Evolutionary conservation across 2,329 filamentous ascomycete species (phyloP), one percentile per base, ranked within the genome.

Genomic region (Arthrocladium fulminans): DNA sequence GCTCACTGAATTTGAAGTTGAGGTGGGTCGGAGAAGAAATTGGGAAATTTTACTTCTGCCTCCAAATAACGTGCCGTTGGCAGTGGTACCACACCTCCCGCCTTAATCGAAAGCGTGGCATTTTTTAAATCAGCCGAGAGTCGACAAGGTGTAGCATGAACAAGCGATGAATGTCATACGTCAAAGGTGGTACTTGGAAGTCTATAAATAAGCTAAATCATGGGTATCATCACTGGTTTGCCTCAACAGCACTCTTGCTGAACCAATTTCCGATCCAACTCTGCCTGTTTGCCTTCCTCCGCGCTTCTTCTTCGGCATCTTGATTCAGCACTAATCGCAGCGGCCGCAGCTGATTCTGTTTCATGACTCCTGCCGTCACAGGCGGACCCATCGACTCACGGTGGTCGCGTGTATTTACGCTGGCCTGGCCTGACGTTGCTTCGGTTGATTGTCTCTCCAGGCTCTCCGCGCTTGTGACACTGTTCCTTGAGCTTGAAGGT

Each of bases 321-420:
- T 83, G 83, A 68, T 94, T 87, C 67, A 92, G 86, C 40, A 97
- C 88, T 24, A 98, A 74, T 13, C 90, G 77, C 55, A 98, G 71
- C 5, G 90, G 90, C 29, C 89, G 78, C 50, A 94, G 81, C 67
- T 92, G 92, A 60, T 82, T 83, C 57, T 77, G 76, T 19, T 74
- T 77, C 61, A 73, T 72, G 8, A 76, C 72, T 79, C 81, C 42
- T 44, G 55, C 19, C n/a, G 40, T 32, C 10, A 47, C 24, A 27
- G 32, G 32, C 3, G 44, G 44, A 8, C n/a, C 32, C 19, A 38
- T 47, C 2, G 32, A 27, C 8, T 38, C 27, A 47, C 44, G 13
- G 13, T 38, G 24, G 54, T 75, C 41, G 15, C 44, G 27, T 78
- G 3, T 76, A 79, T 65, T 79, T 76, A 23, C 19, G 23, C 49